Percentiles rank a stretch among this genome's conserved stretches.
Evolutionary conservation across 2,329 filamentous ascomycete genomes (phyloP).

Genomic region (Pseudocercospora vitis): DNA sequence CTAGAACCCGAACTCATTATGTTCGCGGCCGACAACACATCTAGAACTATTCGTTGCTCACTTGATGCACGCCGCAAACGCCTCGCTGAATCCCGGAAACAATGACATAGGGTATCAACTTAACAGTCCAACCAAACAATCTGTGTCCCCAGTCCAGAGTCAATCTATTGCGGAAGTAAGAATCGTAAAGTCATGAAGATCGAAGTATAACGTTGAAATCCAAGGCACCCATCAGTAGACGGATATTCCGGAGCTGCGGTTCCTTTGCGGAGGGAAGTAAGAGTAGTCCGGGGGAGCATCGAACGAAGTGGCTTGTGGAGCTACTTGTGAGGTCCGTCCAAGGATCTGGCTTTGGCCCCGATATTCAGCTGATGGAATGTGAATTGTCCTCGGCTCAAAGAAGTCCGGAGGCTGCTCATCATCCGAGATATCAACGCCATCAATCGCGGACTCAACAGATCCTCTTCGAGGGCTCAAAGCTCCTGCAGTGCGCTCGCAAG

Average conservation of each 20-base stretch:
- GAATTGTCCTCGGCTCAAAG: slow-evolving; percentile 40
- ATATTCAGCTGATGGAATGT: slow-evolving; percentile 32
- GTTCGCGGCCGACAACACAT: not conserved
- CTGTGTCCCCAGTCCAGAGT: no score
- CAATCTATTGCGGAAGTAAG: no score
- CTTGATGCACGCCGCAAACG: no score
- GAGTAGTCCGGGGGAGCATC: slow-evolving; percentile 35
- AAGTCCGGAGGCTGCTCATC: slow-evolving; percentile 32
- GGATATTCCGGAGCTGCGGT: slow-evolving; percentile 12
- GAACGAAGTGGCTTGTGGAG: slow-evolving; percentile 11
- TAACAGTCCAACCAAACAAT: no score
- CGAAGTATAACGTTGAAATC: not conserved
- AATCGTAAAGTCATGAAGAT: not conserved
- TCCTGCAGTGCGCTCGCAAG: slow-evolving; percentile 23
- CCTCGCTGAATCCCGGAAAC: no score
- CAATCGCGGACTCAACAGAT: slow-evolving; percentile 21
- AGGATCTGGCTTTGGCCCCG: slow-evolving; percentile 29
- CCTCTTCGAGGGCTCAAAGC: slow-evolving; percentile 19
- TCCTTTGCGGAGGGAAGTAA: slow-evolving; percentile 19
- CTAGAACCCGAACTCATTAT: not conserved
- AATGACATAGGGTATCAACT: slow-evolving; percentile 21
- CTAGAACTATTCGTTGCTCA: no score
- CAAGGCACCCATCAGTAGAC: slow-evolving; percentile 8
- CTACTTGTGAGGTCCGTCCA: slow-evolving; percentile 12
- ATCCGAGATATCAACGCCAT: slow-evolving; percentile 30